Percentiles rank a stretch among this genome's conserved stretches.
Evolutionary conservation across 2,329 filamentous ascomycete genomes (phyloP).

Genomic region (Nemania serpens): DNA sequence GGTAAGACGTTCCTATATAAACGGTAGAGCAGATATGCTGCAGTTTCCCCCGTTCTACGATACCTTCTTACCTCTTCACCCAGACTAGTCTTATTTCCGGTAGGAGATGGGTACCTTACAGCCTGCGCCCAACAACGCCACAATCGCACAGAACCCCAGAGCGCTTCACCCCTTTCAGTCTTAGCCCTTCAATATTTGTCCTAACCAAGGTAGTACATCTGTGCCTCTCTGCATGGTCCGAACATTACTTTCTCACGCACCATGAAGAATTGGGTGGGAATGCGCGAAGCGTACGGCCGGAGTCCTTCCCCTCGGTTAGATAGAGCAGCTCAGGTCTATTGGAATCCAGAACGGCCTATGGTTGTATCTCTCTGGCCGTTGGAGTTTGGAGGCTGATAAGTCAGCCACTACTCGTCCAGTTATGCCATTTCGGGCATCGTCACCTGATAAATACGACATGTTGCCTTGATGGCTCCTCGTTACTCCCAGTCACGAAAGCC

Average conservation of each 20-base stretch:
- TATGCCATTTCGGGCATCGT: conserved; percentile 9
- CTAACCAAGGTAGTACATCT: background rate
- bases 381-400: conserved; percentile 6
- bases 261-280: background rate
- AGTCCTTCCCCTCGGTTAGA: conserved; percentile 11
- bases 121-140: conserved; percentile 1
- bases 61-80: background rate
- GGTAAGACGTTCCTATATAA: background rate
- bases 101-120: background rate
- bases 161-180: background rate
- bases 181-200: background rate
- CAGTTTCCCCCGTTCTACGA: background rate
- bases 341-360: conserved; percentile 18
- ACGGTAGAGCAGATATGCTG: background rate
- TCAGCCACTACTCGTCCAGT: conserved; percentile 2
- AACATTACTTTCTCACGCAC: background rate
- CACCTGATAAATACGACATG: conserved; percentile 16
- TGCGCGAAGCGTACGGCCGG: conserved; percentile 9
- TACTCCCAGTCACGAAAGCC: conserved; percentile 3
- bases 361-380: background rate
- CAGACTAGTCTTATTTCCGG: no score
- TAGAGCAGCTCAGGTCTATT: conserved; percentile 3
- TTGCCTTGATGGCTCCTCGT: background rate
- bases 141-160: background rate
- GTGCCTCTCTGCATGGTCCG: background rate